A percentile compares a stretch with the other conserved stretches of the same genome.
phyloP scores from a whole-genome alignment of 2,329 filamentous ascomycete genomes.

The Teratosphaeria nubilosa region DNA sequence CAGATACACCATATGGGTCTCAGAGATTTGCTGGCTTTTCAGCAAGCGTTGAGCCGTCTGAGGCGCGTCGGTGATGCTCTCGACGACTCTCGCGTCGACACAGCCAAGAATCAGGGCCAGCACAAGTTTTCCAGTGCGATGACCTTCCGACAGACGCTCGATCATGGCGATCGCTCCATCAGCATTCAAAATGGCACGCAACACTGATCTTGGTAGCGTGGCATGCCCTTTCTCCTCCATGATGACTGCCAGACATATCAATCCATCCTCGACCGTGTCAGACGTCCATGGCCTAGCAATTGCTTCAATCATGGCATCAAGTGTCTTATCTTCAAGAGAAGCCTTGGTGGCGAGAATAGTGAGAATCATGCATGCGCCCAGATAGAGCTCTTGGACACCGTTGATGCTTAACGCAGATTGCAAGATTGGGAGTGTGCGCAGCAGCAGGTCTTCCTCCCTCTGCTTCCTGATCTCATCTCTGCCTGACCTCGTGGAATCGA shows the following conservation, averaged over 20 bases:
- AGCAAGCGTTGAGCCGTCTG: neutral
- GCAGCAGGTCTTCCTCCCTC: slow-evolving; percentile 66
- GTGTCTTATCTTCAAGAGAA: slow-evolving; percentile 62
- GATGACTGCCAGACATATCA: slow-evolving; percentile 72
- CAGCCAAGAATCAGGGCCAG: slow-evolving; percentile 5
- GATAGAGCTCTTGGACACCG: slow-evolving; percentile 65
- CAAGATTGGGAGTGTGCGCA: slow-evolving; percentile 59
- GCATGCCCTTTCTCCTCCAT: slow-evolving; percentile 67
- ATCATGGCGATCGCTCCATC: slow-evolving; percentile 30
- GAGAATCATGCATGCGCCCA: slow-evolving; percentile 85
- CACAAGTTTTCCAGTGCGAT: slow-evolving; percentile 14
- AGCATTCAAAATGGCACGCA: slow-evolving; percentile 57
- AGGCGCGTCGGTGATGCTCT: neutral
- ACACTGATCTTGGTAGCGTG: slow-evolving; percentile 58
- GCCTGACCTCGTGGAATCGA: slow-evolving; percentile 69
- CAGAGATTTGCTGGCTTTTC: neutral
- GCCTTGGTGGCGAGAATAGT: slow-evolving; percentile 78
- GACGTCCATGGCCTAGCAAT: slow-evolving; percentile 66
- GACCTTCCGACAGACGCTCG: neutral
- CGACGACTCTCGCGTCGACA: neutral
- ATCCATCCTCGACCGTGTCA: slow-evolving; percentile 61
- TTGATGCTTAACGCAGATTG: slow-evolving; percentile 68
- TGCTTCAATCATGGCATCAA: slow-evolving; percentile 86
- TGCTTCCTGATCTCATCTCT: slow-evolving; percentile 65
- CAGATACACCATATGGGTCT: neutral